These are phyloP conservation scores for Solanum pennellii DNA, from an alignment of 257 asterid species.

Conservation along the genomic window DNA sequence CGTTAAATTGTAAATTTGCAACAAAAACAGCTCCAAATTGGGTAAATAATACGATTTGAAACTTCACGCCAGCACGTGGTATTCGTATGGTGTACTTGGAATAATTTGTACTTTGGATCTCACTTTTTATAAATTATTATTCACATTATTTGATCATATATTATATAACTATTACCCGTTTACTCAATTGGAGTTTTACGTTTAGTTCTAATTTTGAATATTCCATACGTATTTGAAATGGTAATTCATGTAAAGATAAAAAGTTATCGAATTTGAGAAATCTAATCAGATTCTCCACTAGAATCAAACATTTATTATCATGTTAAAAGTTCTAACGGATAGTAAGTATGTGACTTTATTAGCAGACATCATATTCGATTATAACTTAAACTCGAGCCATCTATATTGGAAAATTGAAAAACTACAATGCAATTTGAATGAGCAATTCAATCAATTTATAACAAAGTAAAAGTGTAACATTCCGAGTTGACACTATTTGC, in stretches of 20 bases:
- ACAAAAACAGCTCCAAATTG: not conserved
- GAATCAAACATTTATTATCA: too few species aligned
- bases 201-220: not conserved
- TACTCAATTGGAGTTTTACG: not conserved
- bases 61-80: conserved; percentile 15
- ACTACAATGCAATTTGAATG: too few species aligned
- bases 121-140: not conserved
- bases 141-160: not conserved
- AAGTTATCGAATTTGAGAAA: too few species aligned
- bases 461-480: too few species aligned
- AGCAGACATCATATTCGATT: too few species aligned
- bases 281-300: too few species aligned
- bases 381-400: too few species aligned
- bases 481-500: too few species aligned
- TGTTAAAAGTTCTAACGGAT: too few species aligned
- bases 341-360: too few species aligned
- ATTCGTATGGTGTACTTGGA: not conserved
- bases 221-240: not conserved
- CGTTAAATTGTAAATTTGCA: not conserved
- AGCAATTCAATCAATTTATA: too few species aligned
- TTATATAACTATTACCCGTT: not conserved
- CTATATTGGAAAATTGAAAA: too few species aligned
- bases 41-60: not conserved
- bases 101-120: not conserved
- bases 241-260: not conserved